Evolutionary conservation across 495 filamentous ascomycete genomes (phyloP).

Genomic region (Neurospora intermedia): DNA sequence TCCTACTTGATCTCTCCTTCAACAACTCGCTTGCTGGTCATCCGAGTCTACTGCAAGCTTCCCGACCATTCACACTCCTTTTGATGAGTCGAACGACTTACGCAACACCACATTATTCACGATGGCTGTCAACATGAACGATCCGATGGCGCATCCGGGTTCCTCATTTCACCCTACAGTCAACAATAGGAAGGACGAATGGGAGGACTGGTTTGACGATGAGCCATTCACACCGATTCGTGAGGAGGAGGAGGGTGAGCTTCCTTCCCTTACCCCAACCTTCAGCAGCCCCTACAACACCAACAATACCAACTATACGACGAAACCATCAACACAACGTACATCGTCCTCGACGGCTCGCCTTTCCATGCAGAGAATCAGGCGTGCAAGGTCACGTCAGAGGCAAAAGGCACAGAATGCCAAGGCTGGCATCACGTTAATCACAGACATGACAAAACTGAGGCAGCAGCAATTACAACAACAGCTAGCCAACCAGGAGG

Average conservation of each 20-base stretch:
- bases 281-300: constrained; percentile 4
- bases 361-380: constrained; percentile 25
- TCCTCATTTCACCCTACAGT: neutral
- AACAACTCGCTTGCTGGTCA: neutral
- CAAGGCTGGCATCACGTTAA: constrained; percentile 52
- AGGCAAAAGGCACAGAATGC: constrained; percentile 46
- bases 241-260: constrained; percentile 11
- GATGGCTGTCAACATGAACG: constrained; percentile 11
- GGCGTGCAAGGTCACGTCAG: constrained; percentile 34
- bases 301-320: constrained; percentile 2
- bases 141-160: constrained; percentile 1
- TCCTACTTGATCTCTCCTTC: neutral
- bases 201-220: constrained; percentile 39
- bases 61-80: neutral
- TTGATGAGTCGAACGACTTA: neutral
- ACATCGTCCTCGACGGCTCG: constrained; percentile 13
- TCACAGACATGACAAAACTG: constrained; percentile 45
- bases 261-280: constrained; percentile 17
- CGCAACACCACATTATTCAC: neutral
- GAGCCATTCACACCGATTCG: constrained; percentile 21
- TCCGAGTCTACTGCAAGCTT: neutral
- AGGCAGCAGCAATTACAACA: constrained; percentile 18
- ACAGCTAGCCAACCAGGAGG: constrained; percentile 13
- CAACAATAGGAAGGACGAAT: constrained; percentile 26
- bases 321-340: constrained; percentile 4